phyloP scores from a whole-genome alignment of 1,284 basidiomycete genomes.

The Cystobasidiaceae sp. region DNA sequence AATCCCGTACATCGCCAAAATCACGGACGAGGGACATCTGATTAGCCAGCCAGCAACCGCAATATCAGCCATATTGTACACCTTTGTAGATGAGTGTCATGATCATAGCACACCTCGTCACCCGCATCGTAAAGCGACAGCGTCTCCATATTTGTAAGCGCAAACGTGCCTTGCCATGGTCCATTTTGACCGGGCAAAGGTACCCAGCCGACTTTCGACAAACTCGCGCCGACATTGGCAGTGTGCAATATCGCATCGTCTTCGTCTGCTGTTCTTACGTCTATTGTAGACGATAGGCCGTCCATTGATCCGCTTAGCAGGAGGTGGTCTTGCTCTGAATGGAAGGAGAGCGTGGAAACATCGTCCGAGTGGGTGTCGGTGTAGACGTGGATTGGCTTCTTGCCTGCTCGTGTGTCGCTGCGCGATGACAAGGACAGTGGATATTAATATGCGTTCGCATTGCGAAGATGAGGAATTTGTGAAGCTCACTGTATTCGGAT shows the following conservation, averaged over 20 bases:
- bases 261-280: constrained; percentile 50
- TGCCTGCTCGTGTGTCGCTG: constrained; percentile 48
- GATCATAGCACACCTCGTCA: constrained; percentile 30
- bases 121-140: constrained; percentile 37
- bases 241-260: constrained; percentile 50
- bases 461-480: too few relatives aligned
- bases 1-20: not conserved
- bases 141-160: constrained; percentile 41
- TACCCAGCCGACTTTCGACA: constrained; percentile 39
- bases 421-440: too few relatives aligned
- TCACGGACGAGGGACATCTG: constrained; percentile 1
- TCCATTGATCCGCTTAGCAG: constrained; percentile 51
- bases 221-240: constrained; percentile 37
- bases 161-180: constrained; percentile 32
- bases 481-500: constrained; percentile 50
- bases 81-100: not conserved
- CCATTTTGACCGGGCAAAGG: constrained; percentile 17
- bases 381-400: constrained; percentile 48
- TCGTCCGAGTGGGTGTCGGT: constrained; percentile 53
- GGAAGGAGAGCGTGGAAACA: constrained; percentile 50
- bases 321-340: constrained; percentile 46
- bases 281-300: constrained; percentile 49
- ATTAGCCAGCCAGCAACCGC: not conserved
- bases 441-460: too few relatives aligned
- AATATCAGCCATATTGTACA: not conserved